Evolutionary conservation across 441 rosid species (phyloP).

Genomic region (Gossypium trilobum): DNA sequence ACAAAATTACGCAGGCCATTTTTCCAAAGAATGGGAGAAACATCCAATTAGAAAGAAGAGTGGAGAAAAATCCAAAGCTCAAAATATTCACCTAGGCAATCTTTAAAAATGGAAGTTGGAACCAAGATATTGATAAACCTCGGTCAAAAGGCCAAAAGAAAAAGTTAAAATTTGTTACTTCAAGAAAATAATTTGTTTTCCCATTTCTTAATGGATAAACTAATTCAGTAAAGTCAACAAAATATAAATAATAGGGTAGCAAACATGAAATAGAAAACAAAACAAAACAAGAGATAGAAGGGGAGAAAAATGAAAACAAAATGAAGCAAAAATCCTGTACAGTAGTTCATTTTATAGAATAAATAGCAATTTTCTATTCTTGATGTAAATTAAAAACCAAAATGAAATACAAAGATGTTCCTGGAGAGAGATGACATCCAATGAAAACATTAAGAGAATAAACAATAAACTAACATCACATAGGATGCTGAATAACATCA

Average conservation of each 20-base stretch:
- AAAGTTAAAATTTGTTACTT: background rate
- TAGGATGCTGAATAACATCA: background rate
- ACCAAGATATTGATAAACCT: background rate
- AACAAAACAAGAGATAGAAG: background rate
- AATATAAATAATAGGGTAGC: background rate
- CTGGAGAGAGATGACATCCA: background rate
- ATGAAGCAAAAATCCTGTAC: background rate
- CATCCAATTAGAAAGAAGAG: background rate
- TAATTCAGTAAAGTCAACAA: too few relatives aligned
- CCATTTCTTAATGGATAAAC: too few relatives aligned
- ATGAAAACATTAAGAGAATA: background rate
- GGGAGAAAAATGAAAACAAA: background rate
- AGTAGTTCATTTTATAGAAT: background rate
- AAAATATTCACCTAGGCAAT: background rate
- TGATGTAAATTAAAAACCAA: background rate
- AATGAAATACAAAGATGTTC: background rate
- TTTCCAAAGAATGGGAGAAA: background rate
- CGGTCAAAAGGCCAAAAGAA: background rate
- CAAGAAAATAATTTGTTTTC: background rate
- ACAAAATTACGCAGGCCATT: constrained; percentile 6
- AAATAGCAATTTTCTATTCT: background rate
- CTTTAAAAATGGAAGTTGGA: constrained; percentile 2
- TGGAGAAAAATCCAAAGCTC: background rate
- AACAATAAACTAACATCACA: background rate
- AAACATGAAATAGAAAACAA: background rate